These are phyloP conservation scores for Malania oleifera DNA, from an alignment of 164 flowering plant genomes.

Conservation along the genomic window DNA sequence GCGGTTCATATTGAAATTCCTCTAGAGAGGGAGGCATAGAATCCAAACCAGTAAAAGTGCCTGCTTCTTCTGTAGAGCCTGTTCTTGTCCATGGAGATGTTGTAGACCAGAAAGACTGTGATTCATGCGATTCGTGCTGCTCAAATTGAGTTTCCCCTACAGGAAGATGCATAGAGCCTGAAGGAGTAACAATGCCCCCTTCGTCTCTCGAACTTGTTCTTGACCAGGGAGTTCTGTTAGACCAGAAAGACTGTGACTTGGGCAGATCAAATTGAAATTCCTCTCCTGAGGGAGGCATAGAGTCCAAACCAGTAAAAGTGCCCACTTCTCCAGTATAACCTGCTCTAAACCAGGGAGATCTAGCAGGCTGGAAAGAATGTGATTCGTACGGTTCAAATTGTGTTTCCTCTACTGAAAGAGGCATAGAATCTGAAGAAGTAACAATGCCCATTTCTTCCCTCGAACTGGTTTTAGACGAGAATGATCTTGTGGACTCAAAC, in stretches of 20 bases:
- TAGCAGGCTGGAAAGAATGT: not conserved
- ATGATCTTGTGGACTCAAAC: not conserved
- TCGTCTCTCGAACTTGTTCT: conserved; percentile 8
- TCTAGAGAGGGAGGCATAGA: too few species aligned
- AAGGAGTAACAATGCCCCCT: not conserved
- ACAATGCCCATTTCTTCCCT: not conserved
- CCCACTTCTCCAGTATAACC: not conserved
- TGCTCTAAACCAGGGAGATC: not conserved
- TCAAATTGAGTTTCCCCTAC: not conserved
- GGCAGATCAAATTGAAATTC: not conserved
- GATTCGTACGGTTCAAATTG: not conserved
- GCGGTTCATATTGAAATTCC: too few species aligned
- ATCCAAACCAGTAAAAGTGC: too few species aligned
- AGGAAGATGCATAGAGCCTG: not conserved
- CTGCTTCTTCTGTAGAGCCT: too few species aligned
- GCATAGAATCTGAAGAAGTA: not conserved
- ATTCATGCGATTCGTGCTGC: too few species aligned
- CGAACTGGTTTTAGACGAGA: conserved; percentile 9
- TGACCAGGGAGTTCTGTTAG: not conserved
- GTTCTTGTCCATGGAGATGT: too few species aligned
- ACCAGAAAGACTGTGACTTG: not conserved
- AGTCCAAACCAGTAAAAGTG: not conserved
- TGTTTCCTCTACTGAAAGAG: not conserved
- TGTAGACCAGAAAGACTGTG: not conserved
- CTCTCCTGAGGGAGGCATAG: not conserved